phyloP scores from a whole-genome alignment of 148 eudicot species.

The Dianthus caryophyllus region DNA sequence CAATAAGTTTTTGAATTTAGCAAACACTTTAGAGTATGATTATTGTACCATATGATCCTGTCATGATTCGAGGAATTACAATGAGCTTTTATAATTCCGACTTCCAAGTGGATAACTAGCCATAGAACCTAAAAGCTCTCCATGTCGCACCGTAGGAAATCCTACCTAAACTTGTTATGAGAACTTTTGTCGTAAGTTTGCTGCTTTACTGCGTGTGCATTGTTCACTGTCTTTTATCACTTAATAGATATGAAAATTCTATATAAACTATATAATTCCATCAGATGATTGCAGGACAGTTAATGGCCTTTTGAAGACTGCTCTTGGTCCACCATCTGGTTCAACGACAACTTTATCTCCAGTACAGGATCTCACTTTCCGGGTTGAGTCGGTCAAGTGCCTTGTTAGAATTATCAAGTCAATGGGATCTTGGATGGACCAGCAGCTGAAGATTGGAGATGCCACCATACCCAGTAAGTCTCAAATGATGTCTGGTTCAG shows the following conservation, averaged over 20 bases:
- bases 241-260: slow-evolving; percentile 29
- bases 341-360: slow-evolving; percentile 81
- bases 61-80: not conserved
- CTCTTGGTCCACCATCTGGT: slow-evolving; percentile 95
- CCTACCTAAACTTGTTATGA: not conserved
- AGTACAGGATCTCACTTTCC: slow-evolving; percentile 80
- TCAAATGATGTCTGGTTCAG: slow-evolving; percentile 41
- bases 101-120: not conserved
- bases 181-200: not conserved
- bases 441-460: slow-evolving; percentile 72
- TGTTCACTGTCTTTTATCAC: slow-evolving; percentile 4
- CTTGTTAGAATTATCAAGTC: slow-evolving; percentile 79
- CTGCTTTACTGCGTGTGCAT: slow-evolving; percentile 2
- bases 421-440: slow-evolving; percentile 98
- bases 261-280: slow-evolving; percentile 75
- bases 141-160: not conserved
- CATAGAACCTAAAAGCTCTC: not conserved
- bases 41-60: not conserved
- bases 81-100: not conserved
- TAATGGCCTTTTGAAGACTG: slow-evolving; percentile 95
- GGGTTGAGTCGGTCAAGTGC: slow-evolving; percentile 89
- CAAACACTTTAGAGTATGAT: not conserved
- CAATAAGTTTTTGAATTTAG: not conserved
- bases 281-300: slow-evolving; percentile 98
- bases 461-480: slow-evolving; percentile 36